phyloP scores from a whole-genome alignment of 2,329 filamentous ascomycete genomes.

The Colletotrichum sp. region DNA sequence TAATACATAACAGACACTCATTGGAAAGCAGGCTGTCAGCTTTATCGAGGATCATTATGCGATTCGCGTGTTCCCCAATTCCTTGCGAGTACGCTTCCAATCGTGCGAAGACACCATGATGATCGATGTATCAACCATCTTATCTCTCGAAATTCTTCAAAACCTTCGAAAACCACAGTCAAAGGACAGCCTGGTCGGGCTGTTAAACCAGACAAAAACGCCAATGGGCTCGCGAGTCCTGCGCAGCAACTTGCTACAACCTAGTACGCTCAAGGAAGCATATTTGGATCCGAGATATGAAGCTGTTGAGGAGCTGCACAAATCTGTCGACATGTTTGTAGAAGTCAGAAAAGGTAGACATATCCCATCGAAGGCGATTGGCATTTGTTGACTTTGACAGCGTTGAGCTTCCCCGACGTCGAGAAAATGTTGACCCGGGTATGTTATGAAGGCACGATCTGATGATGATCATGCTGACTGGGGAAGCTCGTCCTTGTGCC shows the following conservation, averaged over 20 bases:
- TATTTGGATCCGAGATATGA: constrained; percentile 78
- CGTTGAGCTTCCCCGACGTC: constrained; percentile 79
- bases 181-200: constrained; percentile 80
- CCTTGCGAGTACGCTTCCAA: constrained; percentile 84
- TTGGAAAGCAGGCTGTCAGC: constrained; percentile 68
- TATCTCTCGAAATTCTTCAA: constrained; percentile 87
- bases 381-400: constrained; percentile 41
- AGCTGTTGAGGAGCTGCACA: constrained; percentile 81
- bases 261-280: constrained; percentile 70
- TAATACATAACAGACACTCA: constrained; percentile 19
- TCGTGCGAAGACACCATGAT: constrained; percentile 93
- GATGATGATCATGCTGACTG: constrained; percentile 20
- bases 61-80: constrained; percentile 75
- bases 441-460: not conserved
- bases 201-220: constrained; percentile 84
- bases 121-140: constrained; percentile 88
- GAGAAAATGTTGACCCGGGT: constrained; percentile 82
- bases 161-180: constrained; percentile 81
- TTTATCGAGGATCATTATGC: constrained; percentile 76
- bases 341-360: constrained; percentile 70
- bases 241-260: constrained; percentile 86
- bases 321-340: constrained; percentile 85
- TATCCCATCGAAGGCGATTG: no score
- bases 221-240: constrained; percentile 89
- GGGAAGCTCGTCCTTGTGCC: constrained; percentile 77